A percentile compares a stretch with the other conserved stretches of the same genome.
Conservation (phyloP, 2,329 filamentous ascomycete species). For the Penicillium sclerotigenum region DNA sequence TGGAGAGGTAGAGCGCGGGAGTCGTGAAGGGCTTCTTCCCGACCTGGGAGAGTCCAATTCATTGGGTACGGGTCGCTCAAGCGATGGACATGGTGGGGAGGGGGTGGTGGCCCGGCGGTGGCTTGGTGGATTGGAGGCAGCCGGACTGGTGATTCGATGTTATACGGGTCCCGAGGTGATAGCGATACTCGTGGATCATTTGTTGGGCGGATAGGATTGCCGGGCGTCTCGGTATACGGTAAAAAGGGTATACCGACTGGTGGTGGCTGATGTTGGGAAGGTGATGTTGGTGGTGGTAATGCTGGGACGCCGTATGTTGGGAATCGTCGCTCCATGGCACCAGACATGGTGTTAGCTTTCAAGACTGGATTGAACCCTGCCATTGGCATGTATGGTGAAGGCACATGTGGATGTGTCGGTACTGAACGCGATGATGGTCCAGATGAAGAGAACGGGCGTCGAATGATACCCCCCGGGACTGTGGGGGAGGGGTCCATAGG, state of each 20-base stretch:
- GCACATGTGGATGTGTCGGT: slow-evolving; percentile 25
- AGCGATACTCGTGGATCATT: slow-evolving; percentile 24
- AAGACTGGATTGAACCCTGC: slow-evolving; percentile 28
- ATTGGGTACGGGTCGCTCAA: slow-evolving; percentile 35
- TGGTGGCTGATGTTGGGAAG: slow-evolving; percentile 32
- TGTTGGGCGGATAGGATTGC: slow-evolving; percentile 26
- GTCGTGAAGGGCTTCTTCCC: slow-evolving; percentile 26
- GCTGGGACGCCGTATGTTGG: slow-evolving; percentile 29
- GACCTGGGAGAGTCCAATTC: slow-evolving; percentile 23
- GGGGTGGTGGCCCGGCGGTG: slow-evolving; percentile 19
- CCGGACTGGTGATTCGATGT: slow-evolving; percentile 32
- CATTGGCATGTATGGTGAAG: slow-evolving; percentile 27
- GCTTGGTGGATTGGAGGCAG: slow-evolving; percentile 40
- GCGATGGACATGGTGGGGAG: slow-evolving; percentile 29
- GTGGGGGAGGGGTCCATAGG: slow-evolving; percentile 28
- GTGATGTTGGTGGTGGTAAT: slow-evolving; percentile 32
- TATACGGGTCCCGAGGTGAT: slow-evolving; percentile 29
- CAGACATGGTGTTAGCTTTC: slow-evolving; percentile 17
- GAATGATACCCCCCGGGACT: slow-evolving; percentile 25
- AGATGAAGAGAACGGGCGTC: slow-evolving; percentile 35
- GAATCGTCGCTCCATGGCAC: slow-evolving; percentile 26
- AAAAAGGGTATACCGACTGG: slow-evolving; percentile 25
- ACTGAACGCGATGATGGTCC: slow-evolving; percentile 27
- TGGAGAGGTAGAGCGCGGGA: slow-evolving; percentile 22
- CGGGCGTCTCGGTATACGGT: slow-evolving; percentile 28